Evolutionary conservation across 1,284 basidiomycete species (phyloP).

Genomic region (Sparassis latifolia): DNA sequence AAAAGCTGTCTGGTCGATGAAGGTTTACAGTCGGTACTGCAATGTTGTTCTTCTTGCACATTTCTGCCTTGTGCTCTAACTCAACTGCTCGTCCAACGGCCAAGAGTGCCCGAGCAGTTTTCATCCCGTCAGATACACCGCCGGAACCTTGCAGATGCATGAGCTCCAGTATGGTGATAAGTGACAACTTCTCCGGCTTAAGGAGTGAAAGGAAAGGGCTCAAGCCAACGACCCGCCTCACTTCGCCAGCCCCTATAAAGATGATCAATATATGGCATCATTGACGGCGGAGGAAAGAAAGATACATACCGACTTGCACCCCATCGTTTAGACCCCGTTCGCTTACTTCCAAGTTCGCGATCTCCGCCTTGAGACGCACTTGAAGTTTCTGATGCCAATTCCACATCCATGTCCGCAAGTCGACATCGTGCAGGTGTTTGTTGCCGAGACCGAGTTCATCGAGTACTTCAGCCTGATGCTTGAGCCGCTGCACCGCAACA

Average conservation of each 20-base stretch:
- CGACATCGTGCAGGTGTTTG: constrained; percentile 42
- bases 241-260: not conserved
- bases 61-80: constrained; percentile 81
- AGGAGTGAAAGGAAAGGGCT: constrained; percentile 74
- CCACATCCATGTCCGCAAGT: constrained; percentile 83
- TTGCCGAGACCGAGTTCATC: constrained; percentile 50
- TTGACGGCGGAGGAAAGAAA: too few relatives aligned
- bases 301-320: too few relatives aligned
- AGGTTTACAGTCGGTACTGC: constrained; percentile 34
- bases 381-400: constrained; percentile 74
- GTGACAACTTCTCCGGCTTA: constrained; percentile 73
- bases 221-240: constrained; percentile 21
- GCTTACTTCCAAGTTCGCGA: constrained; percentile 40
- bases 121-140: constrained; percentile 83
- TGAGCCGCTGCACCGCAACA: constrained; percentile 69
- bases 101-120: constrained; percentile 82
- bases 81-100: constrained; percentile 83
- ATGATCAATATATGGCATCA: not conserved
- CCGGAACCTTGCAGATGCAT: constrained; percentile 81
- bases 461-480: constrained; percentile 59
- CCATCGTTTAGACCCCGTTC: constrained; percentile 19
- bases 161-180: constrained; percentile 87
- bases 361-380: constrained; percentile 47
- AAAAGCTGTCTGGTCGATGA: constrained; percentile 38
- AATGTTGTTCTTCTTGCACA: constrained; percentile 66